These are phyloP conservation scores for Bacterosira constricta DNA, from an alignment of 108 stramenopile species.

Conservation along the genomic window DNA sequence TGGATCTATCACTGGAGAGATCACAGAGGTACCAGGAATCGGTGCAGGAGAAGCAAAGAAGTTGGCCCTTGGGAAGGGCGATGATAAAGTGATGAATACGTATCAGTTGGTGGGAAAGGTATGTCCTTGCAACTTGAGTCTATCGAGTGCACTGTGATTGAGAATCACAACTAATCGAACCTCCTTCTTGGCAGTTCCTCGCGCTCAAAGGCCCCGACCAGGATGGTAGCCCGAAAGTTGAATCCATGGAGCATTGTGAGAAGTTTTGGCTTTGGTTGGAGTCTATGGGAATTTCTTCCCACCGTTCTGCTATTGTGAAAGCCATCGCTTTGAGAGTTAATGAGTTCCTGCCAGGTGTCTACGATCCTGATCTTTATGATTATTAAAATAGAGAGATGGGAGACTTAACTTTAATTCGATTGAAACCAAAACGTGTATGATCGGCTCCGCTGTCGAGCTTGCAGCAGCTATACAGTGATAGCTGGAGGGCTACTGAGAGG, in stretches of 20 bases:
- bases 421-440: no score
- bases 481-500: no score
- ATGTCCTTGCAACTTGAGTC: background rate
- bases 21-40: constrained; percentile 87
- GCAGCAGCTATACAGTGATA: no score
- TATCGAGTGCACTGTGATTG: no score
- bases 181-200: constrained; percentile 74
- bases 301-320: constrained; percentile 93
- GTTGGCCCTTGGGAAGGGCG: constrained; percentile 56
- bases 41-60: constrained; percentile 84
- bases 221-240: constrained; percentile 63
- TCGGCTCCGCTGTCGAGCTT: no score
- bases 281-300: constrained; percentile 78
- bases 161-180: no score
- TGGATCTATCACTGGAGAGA: constrained; percentile 57
- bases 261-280: constrained; percentile 93
- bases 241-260: constrained; percentile 89
- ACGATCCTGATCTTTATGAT: constrained; percentile 82
- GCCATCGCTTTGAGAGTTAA: constrained; percentile 91
- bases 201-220: constrained; percentile 90
- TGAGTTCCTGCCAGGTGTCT: constrained; percentile 84
- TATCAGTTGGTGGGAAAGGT: constrained; percentile 80
- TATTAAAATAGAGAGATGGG: constrained; percentile 71
- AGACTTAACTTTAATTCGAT: no score
- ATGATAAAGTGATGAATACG: constrained; percentile 77